Evolutionary conservation across 2,329 filamentous ascomycete genomes (phyloP).

Genomic region (Pseudogymnoascus sp.): DNA sequence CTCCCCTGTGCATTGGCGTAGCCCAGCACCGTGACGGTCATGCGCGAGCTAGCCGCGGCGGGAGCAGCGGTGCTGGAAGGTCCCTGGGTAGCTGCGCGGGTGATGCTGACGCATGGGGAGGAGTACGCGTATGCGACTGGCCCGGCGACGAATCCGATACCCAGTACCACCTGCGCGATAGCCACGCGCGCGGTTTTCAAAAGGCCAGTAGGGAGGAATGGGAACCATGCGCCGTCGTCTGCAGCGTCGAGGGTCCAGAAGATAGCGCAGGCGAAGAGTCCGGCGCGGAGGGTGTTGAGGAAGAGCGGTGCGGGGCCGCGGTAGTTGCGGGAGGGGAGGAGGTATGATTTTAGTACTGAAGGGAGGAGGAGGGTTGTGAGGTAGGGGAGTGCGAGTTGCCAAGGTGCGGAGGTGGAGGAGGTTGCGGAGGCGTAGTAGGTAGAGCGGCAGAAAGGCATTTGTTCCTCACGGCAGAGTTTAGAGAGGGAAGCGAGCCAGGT

Average conservation of each 20-base stretch:
- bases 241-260: slow-evolving; percentile 90
- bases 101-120: slow-evolving; percentile 75
- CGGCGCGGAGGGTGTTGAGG: slow-evolving; percentile 72
- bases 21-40: slow-evolving; percentile 71
- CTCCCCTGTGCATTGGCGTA: slow-evolving; percentile 91
- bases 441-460: slow-evolving; percentile 93
- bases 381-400: slow-evolving; percentile 79
- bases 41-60: slow-evolving; percentile 24
- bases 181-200: slow-evolving; percentile 70
- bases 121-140: slow-evolving; percentile 80
- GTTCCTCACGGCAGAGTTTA: slow-evolving; percentile 90
- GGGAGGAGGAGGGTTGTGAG: slow-evolving; percentile 65
- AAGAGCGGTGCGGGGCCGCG: slow-evolving; percentile 78
- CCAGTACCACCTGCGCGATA: slow-evolving; percentile 72
- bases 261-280: slow-evolving; percentile 64
- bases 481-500: slow-evolving; percentile 78
- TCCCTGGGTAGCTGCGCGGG: slow-evolving; percentile 6
- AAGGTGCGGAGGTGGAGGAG: slow-evolving; percentile 85
- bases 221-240: slow-evolving; percentile 76
- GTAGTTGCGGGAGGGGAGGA: slow-evolving; percentile 74
- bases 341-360: slow-evolving; percentile 69
- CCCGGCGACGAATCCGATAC: slow-evolving; percentile 72
- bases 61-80: slow-evolving; percentile 27
- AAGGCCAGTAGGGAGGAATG: slow-evolving; percentile 44
- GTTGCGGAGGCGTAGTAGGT: slow-evolving; percentile 91